A percentile compares a stretch with the other conserved stretches of the same genome.
Conservation (phyloP, 2,329 filamentous ascomycete genomes). For the Aspergillus pseudoglaucus region DNA sequence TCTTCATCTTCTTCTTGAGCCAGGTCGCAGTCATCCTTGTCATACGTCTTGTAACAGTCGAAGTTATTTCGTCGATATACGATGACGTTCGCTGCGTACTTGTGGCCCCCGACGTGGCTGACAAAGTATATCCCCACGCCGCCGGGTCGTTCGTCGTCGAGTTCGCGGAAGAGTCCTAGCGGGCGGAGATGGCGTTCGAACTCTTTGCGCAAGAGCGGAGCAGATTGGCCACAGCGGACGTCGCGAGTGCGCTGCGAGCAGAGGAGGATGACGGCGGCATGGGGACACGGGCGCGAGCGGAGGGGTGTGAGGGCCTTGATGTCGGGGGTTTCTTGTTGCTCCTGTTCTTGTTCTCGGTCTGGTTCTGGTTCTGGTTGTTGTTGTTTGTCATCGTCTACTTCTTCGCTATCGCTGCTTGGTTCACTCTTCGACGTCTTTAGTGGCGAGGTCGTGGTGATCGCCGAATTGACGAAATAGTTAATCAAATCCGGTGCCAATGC, state of each 20-base stretch:
- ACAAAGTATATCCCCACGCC: constrained; percentile 97
- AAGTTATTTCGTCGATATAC: constrained; percentile 63
- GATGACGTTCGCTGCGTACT: constrained; percentile 92
- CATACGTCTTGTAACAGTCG: constrained; percentile 26
- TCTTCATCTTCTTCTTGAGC: constrained; percentile 38
- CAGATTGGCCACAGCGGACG: constrained; percentile 87
- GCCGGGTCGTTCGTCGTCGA: constrained; percentile 80
- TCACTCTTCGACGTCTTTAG: constrained; percentile 39
- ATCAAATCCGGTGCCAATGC: constrained; percentile 66
- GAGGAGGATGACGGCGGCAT: constrained; percentile 80
- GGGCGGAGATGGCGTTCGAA: constrained; percentile 83
- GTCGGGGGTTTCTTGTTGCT: constrained; percentile 11
- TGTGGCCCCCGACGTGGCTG: constrained; percentile 91
- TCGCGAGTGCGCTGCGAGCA: constrained; percentile 94
- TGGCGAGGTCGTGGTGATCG: constrained; percentile 66
- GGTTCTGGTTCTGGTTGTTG: constrained; percentile 10
- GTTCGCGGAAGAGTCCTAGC: constrained; percentile 75
- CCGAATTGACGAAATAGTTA: constrained; percentile 59
- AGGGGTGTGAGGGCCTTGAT: constrained; percentile 34
- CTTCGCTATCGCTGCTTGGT: neutral
- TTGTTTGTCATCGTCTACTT: neutral
- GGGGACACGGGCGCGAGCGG: constrained; percentile 63
- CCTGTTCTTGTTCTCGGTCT: constrained; percentile 11
- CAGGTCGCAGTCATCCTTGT: constrained; percentile 10
- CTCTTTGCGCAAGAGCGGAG: constrained; percentile 80